Evolutionary conservation across 495 filamentous ascomycete species (phyloP), one percentile per base, ranked within the genome.

Genomic region (Opeltia flavorubescens): DNA sequence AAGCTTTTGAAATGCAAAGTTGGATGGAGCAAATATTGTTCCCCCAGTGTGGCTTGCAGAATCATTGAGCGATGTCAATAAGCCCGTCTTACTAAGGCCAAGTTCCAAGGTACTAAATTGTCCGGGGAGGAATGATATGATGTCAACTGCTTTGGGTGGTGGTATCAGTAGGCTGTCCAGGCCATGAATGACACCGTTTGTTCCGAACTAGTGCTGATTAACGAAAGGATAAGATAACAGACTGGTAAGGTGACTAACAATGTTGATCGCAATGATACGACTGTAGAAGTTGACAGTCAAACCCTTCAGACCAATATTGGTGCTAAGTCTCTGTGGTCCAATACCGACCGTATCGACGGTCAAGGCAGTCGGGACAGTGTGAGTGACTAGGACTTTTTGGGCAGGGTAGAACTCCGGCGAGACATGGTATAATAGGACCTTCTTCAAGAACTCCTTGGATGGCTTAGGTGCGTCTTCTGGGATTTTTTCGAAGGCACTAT

Each of bases 101-200:
- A 86, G 72, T 40, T 74, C 65, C 20, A 91, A 75, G 1, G 87
- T 94, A 60, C 74, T 81, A 67, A 94, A 91, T 42, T 78, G 68
- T 27, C 63, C 59, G 0, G 88, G 88, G 33, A 89, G 63, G 18
- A 84, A 61, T 20, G 78, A 66, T 51, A 94, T 67, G 7, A 84
- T 66, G 4, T 68, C 67, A 29, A 69, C 59, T 13, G 70, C 68
- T 0, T 62, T 59, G 0, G 82, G 81, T 9, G 88, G 89, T 7
- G 85, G 86, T 25, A 89, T 52, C 25, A 95, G 71, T 46, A 89
- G 63, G 47, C 58, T 63, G 64, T 85, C 73, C 45, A 94, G 59
- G 46, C 71, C 78, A 66, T 94, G 87, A 58, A 94, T 75, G 5
- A 91, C 63, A 42, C 88, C 88, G 63, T 94, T 94, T 36, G 72